These are phyloP conservation scores for Pleurotus pulmonarius DNA, from an alignment of 768 basidiomycete genomes.

Conservation along the genomic window DNA sequence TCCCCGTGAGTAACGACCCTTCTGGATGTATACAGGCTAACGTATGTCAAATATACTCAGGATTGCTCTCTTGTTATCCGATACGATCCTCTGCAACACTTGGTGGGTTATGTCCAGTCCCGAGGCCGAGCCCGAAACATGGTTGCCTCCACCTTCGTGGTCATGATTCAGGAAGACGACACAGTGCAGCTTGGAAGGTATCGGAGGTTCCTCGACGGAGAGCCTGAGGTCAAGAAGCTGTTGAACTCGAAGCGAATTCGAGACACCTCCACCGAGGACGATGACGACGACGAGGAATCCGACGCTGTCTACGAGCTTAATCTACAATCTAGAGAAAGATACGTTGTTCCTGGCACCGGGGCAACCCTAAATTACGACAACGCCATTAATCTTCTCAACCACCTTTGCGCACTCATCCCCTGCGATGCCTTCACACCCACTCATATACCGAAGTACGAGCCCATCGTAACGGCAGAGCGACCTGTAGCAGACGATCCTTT, in stretches of 20 bases:
- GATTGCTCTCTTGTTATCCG: slow-evolving; percentile 85
- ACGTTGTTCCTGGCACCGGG: slow-evolving; percentile 65
- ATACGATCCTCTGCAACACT: slow-evolving; percentile 77
- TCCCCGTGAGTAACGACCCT: slow-evolving; percentile 49
- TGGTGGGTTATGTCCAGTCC: slow-evolving; percentile 87
- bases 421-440: slow-evolving; percentile 64
- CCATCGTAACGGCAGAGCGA: neutral
- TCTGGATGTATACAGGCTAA: neutral
- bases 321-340: slow-evolving; percentile 66
- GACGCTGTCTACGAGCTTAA: slow-evolving; percentile 46
- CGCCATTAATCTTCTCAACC: slow-evolving; percentile 64
- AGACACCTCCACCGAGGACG: slow-evolving; percentile 30
- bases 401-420: slow-evolving; percentile 76
- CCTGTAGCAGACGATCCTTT: neutral
- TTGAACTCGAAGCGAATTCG: slow-evolving; percentile 48
- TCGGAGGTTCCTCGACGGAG: slow-evolving; percentile 50
- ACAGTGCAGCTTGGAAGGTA: slow-evolving; percentile 55
- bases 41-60: slow-evolving; percentile 30
- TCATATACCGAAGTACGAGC: slow-evolving; percentile 52
- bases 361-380: slow-evolving; percentile 80
- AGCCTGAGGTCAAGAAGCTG: slow-evolving; percentile 58
- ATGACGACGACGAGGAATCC: slow-evolving; percentile 38
- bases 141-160: slow-evolving; percentile 68
- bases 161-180: slow-evolving; percentile 73
- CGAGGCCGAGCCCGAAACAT: slow-evolving; percentile 81